phyloP scores from a whole-genome alignment of 768 basidiomycete species.

The Termitomyces sp. region DNA sequence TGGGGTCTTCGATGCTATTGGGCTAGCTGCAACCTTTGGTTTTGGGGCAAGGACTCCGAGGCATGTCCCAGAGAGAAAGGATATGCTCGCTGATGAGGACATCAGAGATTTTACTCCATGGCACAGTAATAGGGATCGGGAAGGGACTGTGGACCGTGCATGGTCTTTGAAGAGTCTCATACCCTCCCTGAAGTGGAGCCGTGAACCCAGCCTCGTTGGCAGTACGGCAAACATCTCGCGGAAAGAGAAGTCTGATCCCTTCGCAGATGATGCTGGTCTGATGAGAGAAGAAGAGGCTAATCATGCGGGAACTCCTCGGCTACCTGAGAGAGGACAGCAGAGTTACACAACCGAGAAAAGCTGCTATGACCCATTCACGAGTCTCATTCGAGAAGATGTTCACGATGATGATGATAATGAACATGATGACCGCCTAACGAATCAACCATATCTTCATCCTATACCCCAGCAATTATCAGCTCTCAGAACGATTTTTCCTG shows the following conservation, averaged over 20 bases:
- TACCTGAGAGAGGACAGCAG: conserved; percentile 25
- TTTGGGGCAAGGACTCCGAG: conserved; percentile 20
- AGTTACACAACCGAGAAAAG: conserved; percentile 36
- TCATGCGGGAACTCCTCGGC: conserved; percentile 19
- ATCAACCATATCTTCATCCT: conserved; percentile 11
- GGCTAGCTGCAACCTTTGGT: conserved; percentile 30
- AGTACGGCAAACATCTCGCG: conserved; percentile 26
- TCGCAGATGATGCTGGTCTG: conserved; percentile 40
- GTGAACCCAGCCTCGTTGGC: conserved; percentile 35
- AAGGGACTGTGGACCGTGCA: conserved; percentile 41
- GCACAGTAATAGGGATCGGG: conserved; percentile 31
- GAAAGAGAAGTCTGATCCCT: conserved; percentile 49
- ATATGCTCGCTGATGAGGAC: conserved; percentile 82
- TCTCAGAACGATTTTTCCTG: conserved; percentile 30
- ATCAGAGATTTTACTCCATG: conserved; percentile 46
- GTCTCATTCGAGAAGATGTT: conserved; percentile 33
- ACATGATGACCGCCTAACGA: background rate
- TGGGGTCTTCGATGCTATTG: conserved; percentile 17
- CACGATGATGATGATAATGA: conserved; percentile 17
- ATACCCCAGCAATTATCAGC: conserved; percentile 16
- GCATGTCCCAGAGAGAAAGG: conserved; percentile 40
- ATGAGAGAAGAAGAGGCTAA: conserved; percentile 31
- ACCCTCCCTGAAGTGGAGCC: conserved; percentile 33
- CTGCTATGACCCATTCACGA: conserved; percentile 50
- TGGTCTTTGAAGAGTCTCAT: conserved; percentile 54